Evolutionary conservation across 441 rosid species (phyloP), one percentile per base, ranked within the genome.

Genomic region (Erysimum pusillum): DNA sequence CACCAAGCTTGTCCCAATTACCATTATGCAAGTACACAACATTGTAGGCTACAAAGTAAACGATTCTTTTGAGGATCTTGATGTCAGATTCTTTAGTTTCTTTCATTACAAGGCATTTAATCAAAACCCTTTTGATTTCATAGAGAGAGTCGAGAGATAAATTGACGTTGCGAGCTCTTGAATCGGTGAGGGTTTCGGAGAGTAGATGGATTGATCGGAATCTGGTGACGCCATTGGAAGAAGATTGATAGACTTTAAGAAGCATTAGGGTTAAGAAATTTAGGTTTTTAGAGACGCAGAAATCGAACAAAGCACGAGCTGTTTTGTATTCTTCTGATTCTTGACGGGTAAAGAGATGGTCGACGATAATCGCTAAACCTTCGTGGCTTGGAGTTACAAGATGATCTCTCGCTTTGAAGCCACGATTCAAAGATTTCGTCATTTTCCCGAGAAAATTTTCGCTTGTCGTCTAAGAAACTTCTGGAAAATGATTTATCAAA

Each of bases 1-100:
- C 60, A 9, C 46, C 22, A 32, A 67, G 48, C 71, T 67, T 34
- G 59, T 51, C 71, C 71, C 71, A 67, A 12, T 28, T 12, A 2
- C 38, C 9, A n/a, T 45, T 15, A 45, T 45, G 8, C 51, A 45
- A 45, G 18, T n/a, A n/a, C 9, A 45, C 14, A n/a, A 68, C 63
- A 6, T 53, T 54, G 52, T 39, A 22, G 3, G 63, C 63, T 1
- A 68, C 52, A 2, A 53, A 68, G n/a, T 62, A 54, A 1, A 68
- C 51, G 63, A 68, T 41, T 2, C 2, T 68, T 25, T 25, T n/a
- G 28, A 68, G 10, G 49, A 53, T 51, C 36, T 52, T 20, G 36
- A 28, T 15, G 0, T 36, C 48, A 51, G 34, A 51, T 25, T 14
- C 15, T 18, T 36, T 14, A 22, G 20, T 44, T 54, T 54, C 39